Conservation (phyloP, 495 filamentous ascomycete genomes). For the Acidomyces sp. region DNA sequence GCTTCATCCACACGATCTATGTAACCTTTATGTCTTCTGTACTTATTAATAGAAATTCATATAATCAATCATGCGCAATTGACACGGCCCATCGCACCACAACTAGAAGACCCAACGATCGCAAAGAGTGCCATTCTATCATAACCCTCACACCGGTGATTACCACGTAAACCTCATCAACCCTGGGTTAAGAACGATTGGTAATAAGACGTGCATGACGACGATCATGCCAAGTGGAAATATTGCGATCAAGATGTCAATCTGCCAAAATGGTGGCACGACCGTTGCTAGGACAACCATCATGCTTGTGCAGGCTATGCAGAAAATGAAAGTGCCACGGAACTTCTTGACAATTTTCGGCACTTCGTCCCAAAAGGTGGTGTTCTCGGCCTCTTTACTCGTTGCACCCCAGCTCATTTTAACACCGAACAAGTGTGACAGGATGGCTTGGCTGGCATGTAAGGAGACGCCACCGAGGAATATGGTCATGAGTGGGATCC, state of each 20-base stretch:
- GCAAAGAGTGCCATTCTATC: background rate
- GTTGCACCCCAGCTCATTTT: slow-evolving; percentile 40
- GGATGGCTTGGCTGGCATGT: slow-evolving; percentile 35
- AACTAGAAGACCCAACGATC: background rate
- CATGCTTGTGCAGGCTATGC: slow-evolving; percentile 31
- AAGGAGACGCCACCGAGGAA: slow-evolving; percentile 38
- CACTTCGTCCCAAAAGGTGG: slow-evolving; percentile 48
- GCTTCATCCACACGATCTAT: no score
- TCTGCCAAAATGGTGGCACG: slow-evolving; percentile 43
- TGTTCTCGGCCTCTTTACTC: slow-evolving; percentile 46
- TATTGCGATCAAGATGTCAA: slow-evolving; percentile 44
- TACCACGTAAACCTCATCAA: slow-evolving; percentile 51
- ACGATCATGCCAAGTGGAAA: slow-evolving; percentile 44
- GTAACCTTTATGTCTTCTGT: no score
- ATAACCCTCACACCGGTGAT: background rate
- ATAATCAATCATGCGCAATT: no score
- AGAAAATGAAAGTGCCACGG: slow-evolving; percentile 47
- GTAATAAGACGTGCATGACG: slow-evolving; percentile 43
- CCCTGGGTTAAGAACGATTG: slow-evolving; percentile 48
- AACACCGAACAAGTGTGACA: slow-evolving; percentile 36
- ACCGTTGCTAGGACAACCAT: slow-evolving; percentile 36
- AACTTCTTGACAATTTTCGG: slow-evolving; percentile 43
- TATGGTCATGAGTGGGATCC: slow-evolving; percentile 34
- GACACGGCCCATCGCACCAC: no score
- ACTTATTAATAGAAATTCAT: no score